These are phyloP conservation scores for Pneumocystis sp. DNA, from an alignment of 1,139 yeast genomes.

Conservation along the genomic window DNA sequence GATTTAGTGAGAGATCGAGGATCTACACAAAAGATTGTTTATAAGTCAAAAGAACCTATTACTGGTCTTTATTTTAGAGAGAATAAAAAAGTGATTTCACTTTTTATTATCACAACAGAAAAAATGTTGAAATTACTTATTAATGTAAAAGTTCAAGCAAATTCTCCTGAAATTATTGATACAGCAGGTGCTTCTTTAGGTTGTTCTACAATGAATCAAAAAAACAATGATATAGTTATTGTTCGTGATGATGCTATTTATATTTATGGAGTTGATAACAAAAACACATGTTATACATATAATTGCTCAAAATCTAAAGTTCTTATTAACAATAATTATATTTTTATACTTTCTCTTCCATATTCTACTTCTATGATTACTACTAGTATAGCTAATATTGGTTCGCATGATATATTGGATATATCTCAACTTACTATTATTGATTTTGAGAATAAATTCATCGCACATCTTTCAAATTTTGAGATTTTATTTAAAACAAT, in stretches of 20 bases:
- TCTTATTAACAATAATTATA: constrained; percentile 34
- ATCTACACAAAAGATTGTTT: constrained; percentile 66
- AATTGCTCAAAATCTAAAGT: constrained; percentile 46
- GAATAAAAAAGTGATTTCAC: constrained; percentile 20
- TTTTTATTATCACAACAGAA: constrained; percentile 56
- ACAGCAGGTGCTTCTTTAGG: constrained; percentile 57
- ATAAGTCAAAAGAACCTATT: constrained; percentile 60
- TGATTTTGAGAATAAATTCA: constrained; percentile 53
- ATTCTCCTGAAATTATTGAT: constrained; percentile 50
- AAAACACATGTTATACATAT: constrained; percentile 43
- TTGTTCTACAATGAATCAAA: constrained; percentile 38
- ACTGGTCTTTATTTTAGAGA: constrained; percentile 55
- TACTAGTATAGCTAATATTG: constrained; percentile 7
- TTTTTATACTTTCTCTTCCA: constrained; percentile 40
- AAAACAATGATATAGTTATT: constrained; percentile 34
- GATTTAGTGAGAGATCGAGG: constrained; percentile 83
- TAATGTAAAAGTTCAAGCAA: constrained; percentile 54
- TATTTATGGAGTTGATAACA: constrained; percentile 41
- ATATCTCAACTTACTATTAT: constrained; percentile 44
- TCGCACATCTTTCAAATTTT: constrained; percentile 55
- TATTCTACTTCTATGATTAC: constrained; percentile 6
- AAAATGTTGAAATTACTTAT: constrained; percentile 62
- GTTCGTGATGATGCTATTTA: constrained; percentile 39
- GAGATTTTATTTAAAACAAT: constrained; percentile 47
- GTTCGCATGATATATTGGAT: constrained; percentile 16